Evolutionary conservation across 257 asterid genomes (phyloP).

Genomic region (Ehretia macrophylla): DNA sequence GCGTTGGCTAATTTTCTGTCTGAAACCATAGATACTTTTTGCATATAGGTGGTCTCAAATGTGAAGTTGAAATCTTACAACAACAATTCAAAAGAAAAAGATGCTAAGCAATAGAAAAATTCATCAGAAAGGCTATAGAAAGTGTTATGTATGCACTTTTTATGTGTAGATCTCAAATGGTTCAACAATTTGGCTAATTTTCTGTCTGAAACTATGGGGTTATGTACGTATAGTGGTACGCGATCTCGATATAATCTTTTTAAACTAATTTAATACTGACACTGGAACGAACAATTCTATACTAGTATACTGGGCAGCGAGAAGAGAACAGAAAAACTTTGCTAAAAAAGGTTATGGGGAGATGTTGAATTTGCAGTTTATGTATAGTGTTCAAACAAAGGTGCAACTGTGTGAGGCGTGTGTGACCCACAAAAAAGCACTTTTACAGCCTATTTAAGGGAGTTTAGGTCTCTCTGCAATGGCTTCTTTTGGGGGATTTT

Average conservation of each 20-base stretch:
- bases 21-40: conserved; percentile 30
- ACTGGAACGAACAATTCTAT: no score
- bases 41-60: background rate
- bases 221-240: no score
- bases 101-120: background rate
- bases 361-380: conserved; percentile 5
- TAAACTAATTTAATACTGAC: no score
- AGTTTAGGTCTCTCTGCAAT: conserved; percentile 2
- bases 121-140: background rate
- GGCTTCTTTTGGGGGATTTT: conserved; percentile 26
- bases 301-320: no score
- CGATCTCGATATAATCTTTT: no score
- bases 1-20: conserved; percentile 45
- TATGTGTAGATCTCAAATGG: no score
- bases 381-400: background rate
- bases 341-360: conserved; percentile 1
- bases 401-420: conserved; percentile 19
- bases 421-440: conserved; percentile 57
- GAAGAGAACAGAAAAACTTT: conserved; percentile 1
- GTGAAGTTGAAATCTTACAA: conserved; percentile 1
- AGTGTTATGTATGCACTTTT: no score
- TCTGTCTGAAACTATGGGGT: no score
- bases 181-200: no score
- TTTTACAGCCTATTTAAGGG: conserved; percentile 32
- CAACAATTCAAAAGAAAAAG: conserved; percentile 3